These are phyloP conservation scores for Pueraria montana DNA, from an alignment of 306 rosid genomes.

Conservation along the genomic window DNA sequence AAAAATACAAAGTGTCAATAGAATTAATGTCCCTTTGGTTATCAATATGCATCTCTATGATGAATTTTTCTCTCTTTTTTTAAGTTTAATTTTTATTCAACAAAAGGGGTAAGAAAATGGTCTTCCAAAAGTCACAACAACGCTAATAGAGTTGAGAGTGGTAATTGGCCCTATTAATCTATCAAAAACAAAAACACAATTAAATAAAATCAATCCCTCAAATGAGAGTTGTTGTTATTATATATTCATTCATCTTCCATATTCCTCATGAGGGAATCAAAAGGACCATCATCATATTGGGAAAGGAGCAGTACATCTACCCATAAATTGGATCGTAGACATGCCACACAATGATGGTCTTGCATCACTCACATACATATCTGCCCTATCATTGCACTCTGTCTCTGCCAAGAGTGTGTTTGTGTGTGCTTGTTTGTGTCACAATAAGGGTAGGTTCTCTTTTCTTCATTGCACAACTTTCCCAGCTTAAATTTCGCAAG, in stretches of 20 bases:
- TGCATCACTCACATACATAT: slow-evolving; percentile 30
- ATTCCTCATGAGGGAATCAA: slow-evolving; percentile 29
- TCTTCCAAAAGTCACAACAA: neutral
- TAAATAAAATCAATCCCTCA: neutral
- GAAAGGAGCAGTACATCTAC: slow-evolving; percentile 31
- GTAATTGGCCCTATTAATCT: neutral
- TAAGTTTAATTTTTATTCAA: neutral
- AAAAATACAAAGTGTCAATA: no score
- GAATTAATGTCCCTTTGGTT: neutral
- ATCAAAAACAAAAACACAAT: neutral
- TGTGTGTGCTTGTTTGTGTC: slow-evolving; percentile 43
- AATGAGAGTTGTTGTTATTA: neutral
- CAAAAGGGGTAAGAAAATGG: neutral
- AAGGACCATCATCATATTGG: slow-evolving; percentile 44
- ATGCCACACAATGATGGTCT: slow-evolving; percentile 28
- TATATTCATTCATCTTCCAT: neutral
- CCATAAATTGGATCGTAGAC: slow-evolving; percentile 11
- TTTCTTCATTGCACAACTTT: slow-evolving; percentile 30
- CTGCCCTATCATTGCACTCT: slow-evolving; percentile 31
- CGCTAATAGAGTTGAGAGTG: neutral
- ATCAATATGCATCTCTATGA: neutral
- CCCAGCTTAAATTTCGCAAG: slow-evolving; percentile 41
- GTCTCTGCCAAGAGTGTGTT: neutral
- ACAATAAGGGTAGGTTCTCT: slow-evolving; percentile 40
- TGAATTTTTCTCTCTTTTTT: neutral